Base-by-base conservation (phyloP, 2,329 filamentous ascomycete genomes). In the Diaporthe sp. region DNA sequence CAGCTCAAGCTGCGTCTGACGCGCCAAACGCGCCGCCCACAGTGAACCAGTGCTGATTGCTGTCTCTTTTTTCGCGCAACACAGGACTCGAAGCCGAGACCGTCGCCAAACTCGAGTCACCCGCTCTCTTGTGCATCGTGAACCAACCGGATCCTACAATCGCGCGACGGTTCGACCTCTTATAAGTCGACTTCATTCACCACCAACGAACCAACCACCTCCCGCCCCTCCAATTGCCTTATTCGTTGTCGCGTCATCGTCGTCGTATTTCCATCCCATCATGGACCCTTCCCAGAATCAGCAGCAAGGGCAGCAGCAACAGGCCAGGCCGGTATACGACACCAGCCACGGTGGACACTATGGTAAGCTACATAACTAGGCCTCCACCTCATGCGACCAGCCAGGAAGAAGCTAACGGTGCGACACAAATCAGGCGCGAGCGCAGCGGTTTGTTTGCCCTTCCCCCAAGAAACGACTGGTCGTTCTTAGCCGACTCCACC, bases 311-410 rank as follows among this genome's bases (percentile, higher is more conserved):
- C 91, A 92, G 81, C 88, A 89, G 81, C 88, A 86, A 80, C 89
- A 91, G 79, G 87, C 89, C 78, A 88, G 90, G 80, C 91, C 91
- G 22, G 89, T 90, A n/a, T 95, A 95, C 83, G 93, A 95, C 84
- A 91, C 91, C 69, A 89, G 87, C 79, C 92, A 94, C 82, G 94
- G 93, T 77, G 94, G 94, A 72, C 94, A 95, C 84, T 95, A 95
- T 86, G 93, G 94, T 95, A 86, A 85, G 89, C 83, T 75, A 55
- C 72, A 58, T 55, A 28, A 39, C 44, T 51, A 42, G 73, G 46
- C 59, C 49, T 74, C 72, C 65, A 49, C 65, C 49, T 75, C 72
- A 77, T 79, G 75, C 77, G 75, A 73, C 75, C 74, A 57, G 37
- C 75, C 76, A 73, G 49, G 34, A 42, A 25, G 62, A 73, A 49